phyloP scores from a whole-genome alignment of 345 rosid genomes.

The Eucalyptus sp. region DNA sequence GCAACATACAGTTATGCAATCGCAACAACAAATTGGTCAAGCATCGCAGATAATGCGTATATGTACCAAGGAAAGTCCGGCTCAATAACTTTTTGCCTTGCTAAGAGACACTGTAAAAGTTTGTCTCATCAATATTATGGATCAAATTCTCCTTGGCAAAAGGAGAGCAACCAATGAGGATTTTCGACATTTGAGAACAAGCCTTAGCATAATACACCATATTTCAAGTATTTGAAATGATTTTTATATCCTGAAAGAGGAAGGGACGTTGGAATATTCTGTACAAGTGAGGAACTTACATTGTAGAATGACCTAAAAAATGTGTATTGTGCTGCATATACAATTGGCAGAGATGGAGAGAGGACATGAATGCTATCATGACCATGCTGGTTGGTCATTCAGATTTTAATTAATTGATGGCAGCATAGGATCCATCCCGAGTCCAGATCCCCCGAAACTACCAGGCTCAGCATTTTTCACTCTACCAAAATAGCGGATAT shows the following conservation, averaged over 20 bases:
- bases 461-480: slow-evolving; percentile 90
- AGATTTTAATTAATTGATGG: slow-evolving; percentile 51
- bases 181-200: neutral
- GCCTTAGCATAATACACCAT: neutral
- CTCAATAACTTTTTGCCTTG: neutral
- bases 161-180: neutral
- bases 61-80: neutral
- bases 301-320: neutral
- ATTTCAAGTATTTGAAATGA: neutral
- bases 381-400: neutral
- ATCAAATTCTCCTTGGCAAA: neutral
- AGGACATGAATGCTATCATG: neutral
- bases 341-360: neutral
- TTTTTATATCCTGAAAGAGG: neutral
- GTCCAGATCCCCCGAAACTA: slow-evolving; percentile 69
- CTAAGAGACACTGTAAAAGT: neutral
- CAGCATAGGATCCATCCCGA: slow-evolving; percentile 82
- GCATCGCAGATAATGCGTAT: neutral
- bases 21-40: neutral
- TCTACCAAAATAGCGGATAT: slow-evolving; percentile 77
- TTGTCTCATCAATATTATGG: neutral
- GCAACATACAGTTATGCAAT: neutral
- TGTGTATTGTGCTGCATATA: neutral
- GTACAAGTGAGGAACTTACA: neutral
- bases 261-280: neutral